Conservation (phyloP, 78 protist genomes). For the Corallochytrium limacisporum region DNA sequence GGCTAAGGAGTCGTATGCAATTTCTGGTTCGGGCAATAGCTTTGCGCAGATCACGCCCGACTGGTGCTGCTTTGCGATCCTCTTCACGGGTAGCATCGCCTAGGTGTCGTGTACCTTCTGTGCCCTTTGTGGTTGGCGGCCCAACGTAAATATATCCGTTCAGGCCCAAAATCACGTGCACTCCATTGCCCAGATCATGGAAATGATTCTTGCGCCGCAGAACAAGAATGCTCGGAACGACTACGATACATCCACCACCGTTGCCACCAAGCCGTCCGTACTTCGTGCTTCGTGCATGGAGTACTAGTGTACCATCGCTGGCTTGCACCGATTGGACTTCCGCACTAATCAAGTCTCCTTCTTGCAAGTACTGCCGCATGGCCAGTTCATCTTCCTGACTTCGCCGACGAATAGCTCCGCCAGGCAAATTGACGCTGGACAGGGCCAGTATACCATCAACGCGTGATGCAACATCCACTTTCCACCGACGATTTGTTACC, state of each 20-base stretch:
- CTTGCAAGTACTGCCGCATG: constrained; percentile 63
- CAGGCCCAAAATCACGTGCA: constrained; percentile 56
- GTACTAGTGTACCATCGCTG: constrained; percentile 43
- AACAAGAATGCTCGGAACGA: constrained; percentile 30
- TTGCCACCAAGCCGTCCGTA: constrained; percentile 49
- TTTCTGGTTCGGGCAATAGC: constrained; percentile 7
- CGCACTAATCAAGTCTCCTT: constrained; percentile 62
- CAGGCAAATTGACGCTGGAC: constrained; percentile 68
- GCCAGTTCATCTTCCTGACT: constrained; percentile 55
- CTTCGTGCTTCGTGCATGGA: constrained; percentile 56
- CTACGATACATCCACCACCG: constrained; percentile 36
- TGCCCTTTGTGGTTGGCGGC: background rate
- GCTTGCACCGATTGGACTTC: constrained; percentile 53
- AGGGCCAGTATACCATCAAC: constrained; percentile 45
- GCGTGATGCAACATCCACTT: constrained; percentile 49
- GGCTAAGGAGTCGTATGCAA: background rate
- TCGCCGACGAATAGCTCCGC: constrained; percentile 64
- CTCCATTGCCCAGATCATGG: constrained; percentile 45
- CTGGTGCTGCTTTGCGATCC: background rate
- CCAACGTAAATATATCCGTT: constrained; percentile 67
- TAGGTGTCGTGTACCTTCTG: background rate
- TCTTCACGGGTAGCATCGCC: background rate
- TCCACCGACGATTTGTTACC: constrained; percentile 55
- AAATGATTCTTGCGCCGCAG: constrained; percentile 44
- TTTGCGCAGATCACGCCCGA: background rate